A percentile compares a stretch with the other conserved stretches of the same genome.
phyloP scores from a whole-genome alignment of 192 early-diverging fungal species.

The Spinellus fusiger region DNA sequence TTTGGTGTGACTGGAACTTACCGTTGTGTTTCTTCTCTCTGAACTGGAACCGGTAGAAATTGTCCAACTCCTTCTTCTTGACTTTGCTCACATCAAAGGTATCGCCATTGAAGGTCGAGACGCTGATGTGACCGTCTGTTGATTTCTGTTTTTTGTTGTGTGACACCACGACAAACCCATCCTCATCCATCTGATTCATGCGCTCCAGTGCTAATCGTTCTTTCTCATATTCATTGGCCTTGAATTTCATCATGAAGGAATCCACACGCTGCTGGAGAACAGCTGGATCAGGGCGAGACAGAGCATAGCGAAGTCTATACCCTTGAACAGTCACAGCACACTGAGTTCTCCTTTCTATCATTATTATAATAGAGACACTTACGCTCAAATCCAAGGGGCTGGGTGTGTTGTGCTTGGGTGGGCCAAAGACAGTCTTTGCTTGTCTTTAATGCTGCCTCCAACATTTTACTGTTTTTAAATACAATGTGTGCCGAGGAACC shows the following conservation, averaged over 20 bases:
- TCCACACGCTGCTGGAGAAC: conserved; percentile 63
- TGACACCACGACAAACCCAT: conserved; percentile 87
- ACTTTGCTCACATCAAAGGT: conserved; percentile 45
- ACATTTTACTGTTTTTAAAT: conserved; percentile 60
- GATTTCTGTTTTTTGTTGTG: conserved; percentile 57
- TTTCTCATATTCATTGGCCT: conserved; percentile 65
- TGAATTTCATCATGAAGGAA: conserved; percentile 69
- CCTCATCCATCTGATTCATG: conserved; percentile 83
- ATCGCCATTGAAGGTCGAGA: conserved; percentile 45
- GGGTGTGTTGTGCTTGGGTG: conserved; percentile 36
- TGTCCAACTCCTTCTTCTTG: conserved; percentile 77
- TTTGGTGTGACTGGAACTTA: conserved; percentile 31
- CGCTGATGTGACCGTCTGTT: conserved; percentile 57
- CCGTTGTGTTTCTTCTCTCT: conserved; percentile 84
- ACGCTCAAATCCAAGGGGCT: conserved; percentile 47
- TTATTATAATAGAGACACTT: conserved; percentile 3
- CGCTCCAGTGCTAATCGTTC: conserved; percentile 56
- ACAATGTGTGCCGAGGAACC: conserved; percentile 64
- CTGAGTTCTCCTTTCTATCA: background rate
- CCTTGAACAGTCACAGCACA: too few species aligned
- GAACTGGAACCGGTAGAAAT: conserved; percentile 97
- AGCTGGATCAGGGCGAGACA: conserved; percentile 29
- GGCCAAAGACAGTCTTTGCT: conserved; percentile 53
- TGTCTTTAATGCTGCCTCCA: conserved; percentile 61
- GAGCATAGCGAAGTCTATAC: conserved; percentile 12